phyloP scores from a whole-genome alignment of 2,329 filamentous ascomycete species.

The Microcyclospora pomicola region DNA sequence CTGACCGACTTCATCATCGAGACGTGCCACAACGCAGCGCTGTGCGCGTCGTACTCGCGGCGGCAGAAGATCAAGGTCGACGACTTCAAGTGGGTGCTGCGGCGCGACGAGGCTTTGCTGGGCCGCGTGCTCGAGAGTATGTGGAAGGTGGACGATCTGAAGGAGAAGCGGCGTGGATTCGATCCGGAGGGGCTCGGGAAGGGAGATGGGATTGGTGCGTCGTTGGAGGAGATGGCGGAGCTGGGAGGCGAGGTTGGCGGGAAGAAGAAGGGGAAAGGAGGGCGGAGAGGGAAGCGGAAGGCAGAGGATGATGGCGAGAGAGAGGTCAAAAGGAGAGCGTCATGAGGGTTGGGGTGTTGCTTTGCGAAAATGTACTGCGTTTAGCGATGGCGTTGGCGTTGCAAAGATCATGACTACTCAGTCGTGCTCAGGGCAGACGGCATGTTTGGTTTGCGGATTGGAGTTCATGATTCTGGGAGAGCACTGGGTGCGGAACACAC shows the following conservation, averaged over 20 bases:
- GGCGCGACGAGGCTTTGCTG: conserved; percentile 70
- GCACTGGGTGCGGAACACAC: too few relatives aligned
- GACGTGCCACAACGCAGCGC: conserved; percentile 77
- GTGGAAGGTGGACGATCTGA: conserved; percentile 76
- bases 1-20: conserved; percentile 94
- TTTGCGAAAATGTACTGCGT: not conserved
- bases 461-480: too few relatives aligned
- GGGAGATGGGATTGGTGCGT: conserved; percentile 28
- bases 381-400: conserved; percentile 9
- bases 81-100: conserved; percentile 89
- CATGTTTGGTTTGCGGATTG: too few relatives aligned
- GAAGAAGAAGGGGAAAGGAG: conserved; percentile 22
- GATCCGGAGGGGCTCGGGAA: conserved; percentile 52
- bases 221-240: conserved; percentile 52
- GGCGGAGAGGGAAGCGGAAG: conserved; percentile 18
- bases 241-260: conserved; percentile 39
- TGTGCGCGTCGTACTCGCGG: conserved; percentile 70
- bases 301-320: conserved; percentile 8
- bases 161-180: conserved; percentile 65
- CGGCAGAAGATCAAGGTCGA: conserved; percentile 97
- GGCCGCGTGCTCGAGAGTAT: conserved; percentile 83
- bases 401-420: too few relatives aligned
- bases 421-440: too few relatives aligned
- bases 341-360: not conserved
- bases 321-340: conserved; percentile 4